Evolutionary conservation across 805 yeast species (phyloP).

Genomic region (Candida ponderosae): DNA sequence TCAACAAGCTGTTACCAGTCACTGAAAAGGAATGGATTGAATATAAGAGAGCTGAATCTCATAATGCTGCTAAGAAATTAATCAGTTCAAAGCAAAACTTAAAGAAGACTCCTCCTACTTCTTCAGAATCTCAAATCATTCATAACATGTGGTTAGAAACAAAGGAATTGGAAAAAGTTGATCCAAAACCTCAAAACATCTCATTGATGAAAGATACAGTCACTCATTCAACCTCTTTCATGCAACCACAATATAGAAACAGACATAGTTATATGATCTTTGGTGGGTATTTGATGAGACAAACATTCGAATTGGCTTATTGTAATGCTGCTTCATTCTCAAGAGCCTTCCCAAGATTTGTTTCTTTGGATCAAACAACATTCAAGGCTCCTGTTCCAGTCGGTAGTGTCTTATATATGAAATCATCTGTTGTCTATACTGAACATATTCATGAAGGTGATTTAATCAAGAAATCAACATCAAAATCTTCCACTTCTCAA

Average conservation of each 20-base stretch:
- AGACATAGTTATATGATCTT: conserved; percentile 91
- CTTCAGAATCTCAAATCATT: conserved; percentile 63
- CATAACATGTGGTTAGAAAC: conserved; percentile 68
- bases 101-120: conserved; percentile 63
- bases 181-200: conserved; percentile 39
- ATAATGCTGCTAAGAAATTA: conserved; percentile 78
- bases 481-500: conserved; percentile 13
- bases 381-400: conserved; percentile 95
- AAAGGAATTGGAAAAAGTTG: conserved; percentile 26
- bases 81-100: conserved; percentile 60
- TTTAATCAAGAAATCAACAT: conserved; percentile 8
- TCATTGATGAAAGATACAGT: conserved; percentile 65
- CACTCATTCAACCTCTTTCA: conserved; percentile 70
- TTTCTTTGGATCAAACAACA: conserved; percentile 83
- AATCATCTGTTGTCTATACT: conserved; percentile 79
- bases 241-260: conserved; percentile 96
- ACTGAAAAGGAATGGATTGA: conserved; percentile 74
- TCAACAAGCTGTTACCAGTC: conserved; percentile 71
- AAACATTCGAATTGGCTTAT: conserved; percentile 88
- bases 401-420: conserved; percentile 79
- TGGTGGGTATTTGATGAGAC: conserved; percentile 91
- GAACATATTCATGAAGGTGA: conserved; percentile 54
- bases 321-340: conserved; percentile 89
- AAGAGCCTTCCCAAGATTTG: conserved; percentile 78
- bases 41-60: conserved; percentile 82